Evolutionary conservation across 148 eudicot species (phyloP).

Genomic region (Spergularia marina): DNA sequence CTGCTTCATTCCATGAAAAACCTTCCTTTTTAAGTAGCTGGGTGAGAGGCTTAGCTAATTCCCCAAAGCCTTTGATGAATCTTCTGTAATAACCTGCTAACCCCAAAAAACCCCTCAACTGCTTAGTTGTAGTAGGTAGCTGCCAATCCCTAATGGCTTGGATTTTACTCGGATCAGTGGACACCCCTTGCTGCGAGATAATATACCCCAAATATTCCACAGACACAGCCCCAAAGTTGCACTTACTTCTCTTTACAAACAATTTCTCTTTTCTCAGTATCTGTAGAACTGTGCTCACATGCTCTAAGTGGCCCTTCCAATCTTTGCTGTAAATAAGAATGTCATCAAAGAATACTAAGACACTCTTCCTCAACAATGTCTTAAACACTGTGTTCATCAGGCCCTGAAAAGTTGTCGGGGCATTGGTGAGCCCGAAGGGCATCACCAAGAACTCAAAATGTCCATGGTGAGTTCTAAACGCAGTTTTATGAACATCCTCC

Average conservation of each 20-base stretch:
- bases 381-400: too few species aligned
- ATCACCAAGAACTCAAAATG: too few species aligned
- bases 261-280: background rate
- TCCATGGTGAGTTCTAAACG: too few species aligned
- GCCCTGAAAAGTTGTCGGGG: too few species aligned
- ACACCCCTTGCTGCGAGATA: background rate
- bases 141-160: background rate
- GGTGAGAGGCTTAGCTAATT: background rate
- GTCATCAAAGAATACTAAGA: too few species aligned
- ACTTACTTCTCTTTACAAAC: background rate
- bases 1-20: background rate
- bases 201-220: background rate
- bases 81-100: background rate
- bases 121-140: background rate
- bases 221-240: background rate
- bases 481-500: too few species aligned
- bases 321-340: too few species aligned
- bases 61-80: conserved; percentile 7
- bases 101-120: background rate
- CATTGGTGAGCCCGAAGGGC: too few species aligned
- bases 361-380: too few species aligned
- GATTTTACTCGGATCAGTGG: background rate
- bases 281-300: too few species aligned
- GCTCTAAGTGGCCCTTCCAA: too few species aligned
- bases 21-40: background rate